Conservation (phyloP, 768 basidiomycete species). For the Hemileccinum rubropunctum region DNA sequence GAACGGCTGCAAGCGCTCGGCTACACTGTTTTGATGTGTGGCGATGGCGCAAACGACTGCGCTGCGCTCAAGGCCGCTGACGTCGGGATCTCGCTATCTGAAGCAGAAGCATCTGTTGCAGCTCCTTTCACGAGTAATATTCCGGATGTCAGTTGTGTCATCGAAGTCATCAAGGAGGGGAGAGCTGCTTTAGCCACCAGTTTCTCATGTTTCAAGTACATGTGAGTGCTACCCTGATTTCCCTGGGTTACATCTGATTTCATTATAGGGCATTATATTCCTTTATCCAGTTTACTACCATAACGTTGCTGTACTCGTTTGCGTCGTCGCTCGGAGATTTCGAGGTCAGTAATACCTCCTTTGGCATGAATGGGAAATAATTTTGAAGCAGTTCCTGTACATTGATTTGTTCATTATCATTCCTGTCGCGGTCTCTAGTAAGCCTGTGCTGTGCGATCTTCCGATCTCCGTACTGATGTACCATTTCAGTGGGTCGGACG, state of each 20-base stretch:
- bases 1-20: conserved; percentile 91
- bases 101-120: conserved; percentile 97
- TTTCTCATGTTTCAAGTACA: conserved; percentile 99
- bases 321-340: conserved; percentile 96
- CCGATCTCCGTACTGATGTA: conserved; percentile 5
- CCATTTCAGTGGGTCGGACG: conserved; percentile 83
- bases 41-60: conserved; percentile 98
- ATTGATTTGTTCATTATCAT: conserved; percentile 99
- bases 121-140: conserved; percentile 94
- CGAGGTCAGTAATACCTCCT: conserved; percentile 53
- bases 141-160: conserved; percentile 92
- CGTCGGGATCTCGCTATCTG: conserved; percentile 93
- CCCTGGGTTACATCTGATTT: conserved; percentile 7
- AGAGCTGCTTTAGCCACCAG: conserved; percentile 94
- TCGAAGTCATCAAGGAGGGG: conserved; percentile 96
- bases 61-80: conserved; percentile 98
- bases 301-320: conserved; percentile 93
- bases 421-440: conserved; percentile 94
- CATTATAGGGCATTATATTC: conserved; percentile 89
- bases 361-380: conserved; percentile 8
- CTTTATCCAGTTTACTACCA: conserved; percentile 97
- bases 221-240: conserved; percentile 52
- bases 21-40: conserved; percentile 97
- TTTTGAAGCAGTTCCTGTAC: conserved; percentile 73
- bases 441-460: conserved; percentile 28